Conservation (phyloP, 108 stramenopile genomes). For the Nitzschia putrida region DNA sequence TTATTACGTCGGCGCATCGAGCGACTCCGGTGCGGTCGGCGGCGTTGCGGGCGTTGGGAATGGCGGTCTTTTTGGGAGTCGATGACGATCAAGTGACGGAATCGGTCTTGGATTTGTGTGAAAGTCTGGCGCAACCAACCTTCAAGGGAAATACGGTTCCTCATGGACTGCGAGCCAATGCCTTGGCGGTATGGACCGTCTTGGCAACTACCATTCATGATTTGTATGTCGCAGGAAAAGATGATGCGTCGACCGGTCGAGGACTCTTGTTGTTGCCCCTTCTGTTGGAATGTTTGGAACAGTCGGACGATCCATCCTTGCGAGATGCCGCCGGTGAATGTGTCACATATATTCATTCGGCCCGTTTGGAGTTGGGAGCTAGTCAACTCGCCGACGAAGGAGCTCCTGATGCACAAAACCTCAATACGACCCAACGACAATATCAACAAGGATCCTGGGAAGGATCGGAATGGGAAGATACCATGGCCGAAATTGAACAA, state of each 20-base stretch:
- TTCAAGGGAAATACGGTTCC: slow-evolving; percentile 65
- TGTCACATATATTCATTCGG: slow-evolving; percentile 76
- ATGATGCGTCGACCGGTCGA: slow-evolving; percentile 53
- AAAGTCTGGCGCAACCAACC: slow-evolving; percentile 42
- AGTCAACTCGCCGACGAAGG: slow-evolving; percentile 39
- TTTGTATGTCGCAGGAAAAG: slow-evolving; percentile 59
- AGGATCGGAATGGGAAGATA: slow-evolving; percentile 75
- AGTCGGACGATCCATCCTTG: slow-evolving; percentile 22
- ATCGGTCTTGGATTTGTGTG: slow-evolving; percentile 67
- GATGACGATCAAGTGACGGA: slow-evolving; percentile 53
- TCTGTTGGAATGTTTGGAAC: slow-evolving; percentile 62
- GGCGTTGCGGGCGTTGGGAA: slow-evolving; percentile 69
- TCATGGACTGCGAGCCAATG: slow-evolving; percentile 55
- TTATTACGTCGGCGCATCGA: slow-evolving; percentile 59
- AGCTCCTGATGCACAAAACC: neutral
- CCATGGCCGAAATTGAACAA: slow-evolving; percentile 77
- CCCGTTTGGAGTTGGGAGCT: slow-evolving; percentile 63
- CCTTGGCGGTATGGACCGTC: slow-evolving; percentile 82
- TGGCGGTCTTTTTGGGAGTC: slow-evolving; percentile 66
- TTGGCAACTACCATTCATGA: slow-evolving; percentile 66
- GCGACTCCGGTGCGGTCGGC: slow-evolving; percentile 68
- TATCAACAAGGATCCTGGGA: slow-evolving; percentile 79
- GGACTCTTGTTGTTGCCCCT: slow-evolving; percentile 63
- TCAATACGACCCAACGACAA: slow-evolving; percentile 54
- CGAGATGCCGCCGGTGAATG: slow-evolving; percentile 78